A percentile compares a stretch with the other conserved stretches of the same genome.
Conservation (phyloP, 345 rosid species). For the Lepidium africanum region DNA sequence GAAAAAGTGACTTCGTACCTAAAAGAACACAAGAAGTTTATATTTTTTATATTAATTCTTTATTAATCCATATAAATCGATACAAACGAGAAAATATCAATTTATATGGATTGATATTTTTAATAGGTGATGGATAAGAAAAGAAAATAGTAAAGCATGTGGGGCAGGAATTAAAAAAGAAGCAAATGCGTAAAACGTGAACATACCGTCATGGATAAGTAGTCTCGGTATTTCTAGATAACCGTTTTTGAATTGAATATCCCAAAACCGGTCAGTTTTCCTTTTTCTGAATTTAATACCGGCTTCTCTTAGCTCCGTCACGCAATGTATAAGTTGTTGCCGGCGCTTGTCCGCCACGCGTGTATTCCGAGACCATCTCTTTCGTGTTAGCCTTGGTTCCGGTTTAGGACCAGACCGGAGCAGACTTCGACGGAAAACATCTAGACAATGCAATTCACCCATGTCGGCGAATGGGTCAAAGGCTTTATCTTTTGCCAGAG, state of each 20-base stretch:
- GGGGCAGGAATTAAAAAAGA: not conserved
- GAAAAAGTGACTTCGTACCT: slow-evolving; percentile 74
- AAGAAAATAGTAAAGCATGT: not conserved
- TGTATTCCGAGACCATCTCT: slow-evolving; percentile 40
- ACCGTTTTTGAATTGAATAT: slow-evolving; percentile 67
- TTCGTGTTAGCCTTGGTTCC: slow-evolving; percentile 43
- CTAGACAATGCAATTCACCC: slow-evolving; percentile 67
- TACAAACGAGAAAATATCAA: not conserved
- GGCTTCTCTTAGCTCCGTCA: slow-evolving; percentile 62
- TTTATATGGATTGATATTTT: not conserved
- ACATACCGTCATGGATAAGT: slow-evolving; percentile 68
- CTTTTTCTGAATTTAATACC: slow-evolving; percentile 69
- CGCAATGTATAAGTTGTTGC: slow-evolving; percentile 73
- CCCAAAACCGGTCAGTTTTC: slow-evolving; percentile 87
- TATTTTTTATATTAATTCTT: too few species aligned
- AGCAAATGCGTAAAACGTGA: not conserved
- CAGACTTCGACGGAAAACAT: slow-evolving; percentile 64
- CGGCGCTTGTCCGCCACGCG: slow-evolving; percentile 78
- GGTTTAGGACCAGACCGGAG: slow-evolving; percentile 55
- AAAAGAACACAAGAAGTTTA: not conserved
- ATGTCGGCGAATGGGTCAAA: slow-evolving; percentile 65
- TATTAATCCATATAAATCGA: not conserved
- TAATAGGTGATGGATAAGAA: not conserved
- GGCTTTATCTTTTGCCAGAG: slow-evolving; percentile 20
- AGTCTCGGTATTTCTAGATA: slow-evolving; percentile 62